Base-by-base conservation (phyloP, 306 rosid genomes). In the Herpetospermum pedunculosum region DNA sequence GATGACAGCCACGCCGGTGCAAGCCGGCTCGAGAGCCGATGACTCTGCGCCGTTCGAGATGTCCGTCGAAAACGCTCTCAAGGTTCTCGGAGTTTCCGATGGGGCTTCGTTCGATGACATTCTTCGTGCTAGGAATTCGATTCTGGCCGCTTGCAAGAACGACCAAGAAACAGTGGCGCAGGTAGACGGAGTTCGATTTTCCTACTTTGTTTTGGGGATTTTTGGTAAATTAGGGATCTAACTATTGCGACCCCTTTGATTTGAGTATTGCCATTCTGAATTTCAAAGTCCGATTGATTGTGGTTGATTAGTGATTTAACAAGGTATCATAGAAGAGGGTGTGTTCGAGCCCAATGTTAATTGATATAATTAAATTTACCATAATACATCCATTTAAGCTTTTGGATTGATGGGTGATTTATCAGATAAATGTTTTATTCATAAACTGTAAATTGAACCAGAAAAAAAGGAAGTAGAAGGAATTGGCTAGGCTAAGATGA, bases 11-110 rank as follows among this genome's bases (percentile, higher is more conserved):
- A 32, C 86, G 32, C 87, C 74, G 73, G 86, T 90, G 75, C 90
- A 78, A 25, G 97, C 99, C 8, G 79, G 90, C 29, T 88, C 96
- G 2, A 68, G 96, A 73, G 97, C 92, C 15, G 95, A 91, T 67
- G 97, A 89, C 89, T 85, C 95, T 18, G 85, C 82, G 30, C 92
- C 97, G 79, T 89, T 77, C 74, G 96, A 91, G 86, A 94, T 91
- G 96, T 89, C 99, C 9, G 86, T 94, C 13, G 99, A 94, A 75
- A 94, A 72, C 84, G 97, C 97, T 38, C 88, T 89, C 57, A 87
- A 91, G 84, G 88, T 94, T 32, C 86, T 94, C 40, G 97, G 99
- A n/a, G 99, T 94, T 2, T 53, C 97, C 14, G 99, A 94, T 46
- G 91, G 88, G 4, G 99, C 92, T 74, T 85, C 97, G 47, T 91